A percentile compares a stretch with the other conserved stretches of the same genome.
These are phyloP conservation scores for Emmonsiellopsis sp. DNA, from an alignment of 2,329 filamentous ascomycete genomes.

Conservation along the genomic window DNA sequence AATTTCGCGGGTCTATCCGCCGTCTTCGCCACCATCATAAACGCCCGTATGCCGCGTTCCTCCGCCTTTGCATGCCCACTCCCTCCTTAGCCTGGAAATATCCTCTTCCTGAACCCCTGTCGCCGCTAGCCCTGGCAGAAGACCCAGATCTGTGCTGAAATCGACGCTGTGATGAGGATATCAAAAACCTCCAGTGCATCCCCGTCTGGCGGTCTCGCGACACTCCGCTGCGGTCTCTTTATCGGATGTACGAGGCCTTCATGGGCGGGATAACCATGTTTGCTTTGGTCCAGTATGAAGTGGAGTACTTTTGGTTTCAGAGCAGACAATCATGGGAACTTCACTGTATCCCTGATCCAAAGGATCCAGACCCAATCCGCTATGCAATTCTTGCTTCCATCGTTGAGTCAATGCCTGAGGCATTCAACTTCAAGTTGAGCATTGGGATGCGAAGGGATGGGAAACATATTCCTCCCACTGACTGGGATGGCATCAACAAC, in stretches of 20 bases:
- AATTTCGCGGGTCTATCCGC: slow-evolving; percentile 8
- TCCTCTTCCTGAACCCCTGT: slow-evolving; percentile 6
- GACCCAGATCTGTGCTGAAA: slow-evolving; percentile 7
- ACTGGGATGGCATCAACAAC: slow-evolving; percentile 1
- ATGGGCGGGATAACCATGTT: slow-evolving; percentile 6
- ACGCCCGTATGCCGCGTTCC: slow-evolving; percentile 9
- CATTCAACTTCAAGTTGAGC: slow-evolving; percentile 19
- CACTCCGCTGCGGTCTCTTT: slow-evolving; percentile 17
- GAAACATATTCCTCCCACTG: slow-evolving; percentile 8
- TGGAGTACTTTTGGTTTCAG: slow-evolving; percentile 19
- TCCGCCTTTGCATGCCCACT: slow-evolving; percentile 11
- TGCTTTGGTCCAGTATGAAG: slow-evolving; percentile 11
- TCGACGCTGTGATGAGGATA: slow-evolving; percentile 4
- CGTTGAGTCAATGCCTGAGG: slow-evolving; percentile 13
- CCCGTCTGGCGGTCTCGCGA: slow-evolving; percentile 16
- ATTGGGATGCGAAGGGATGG: slow-evolving; percentile 13
- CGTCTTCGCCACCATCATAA: slow-evolving; percentile 12
- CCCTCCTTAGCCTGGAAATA: slow-evolving; percentile 7
- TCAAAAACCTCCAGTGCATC: slow-evolving; percentile 9
- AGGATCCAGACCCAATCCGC: slow-evolving; percentile 17
- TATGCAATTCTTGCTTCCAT: slow-evolving; percentile 20
- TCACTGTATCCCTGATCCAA: slow-evolving; percentile 17
- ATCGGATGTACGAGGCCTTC: slow-evolving; percentile 16
- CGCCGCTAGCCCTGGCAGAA: slow-evolving; percentile 4
- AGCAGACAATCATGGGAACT: slow-evolving; percentile 14